These are phyloP conservation scores for Psilocybe cubensis DNA, from an alignment of 768 basidiomycete genomes.

Conservation along the genomic window DNA sequence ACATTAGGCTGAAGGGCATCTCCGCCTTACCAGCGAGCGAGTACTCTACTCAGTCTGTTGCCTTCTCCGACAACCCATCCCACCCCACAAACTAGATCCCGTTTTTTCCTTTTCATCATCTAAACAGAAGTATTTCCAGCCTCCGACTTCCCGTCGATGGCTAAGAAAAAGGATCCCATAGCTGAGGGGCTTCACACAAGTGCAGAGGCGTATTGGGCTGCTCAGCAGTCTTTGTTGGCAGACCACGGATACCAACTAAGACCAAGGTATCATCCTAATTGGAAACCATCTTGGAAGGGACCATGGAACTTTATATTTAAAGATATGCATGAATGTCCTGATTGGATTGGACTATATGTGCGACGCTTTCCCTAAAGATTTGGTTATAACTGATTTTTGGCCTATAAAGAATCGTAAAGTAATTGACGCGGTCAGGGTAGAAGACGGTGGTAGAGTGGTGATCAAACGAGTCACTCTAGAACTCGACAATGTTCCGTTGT, in stretches of 20 bases:
- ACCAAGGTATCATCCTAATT: constrained; percentile 19
- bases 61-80: too few relatives aligned
- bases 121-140: too few relatives aligned
- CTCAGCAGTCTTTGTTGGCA: constrained; percentile 8
- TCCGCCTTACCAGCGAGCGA: too few relatives aligned
- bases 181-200: too few relatives aligned
- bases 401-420: too few relatives aligned
- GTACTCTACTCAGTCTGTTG: too few relatives aligned
- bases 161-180: too few relatives aligned
- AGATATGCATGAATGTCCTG: not conserved
- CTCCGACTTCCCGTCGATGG: too few relatives aligned
- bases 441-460: constrained; percentile 15
- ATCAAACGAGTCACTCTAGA: constrained; percentile 15
- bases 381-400: too few relatives aligned
- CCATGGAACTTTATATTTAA: not conserved
- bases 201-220: not conserved
- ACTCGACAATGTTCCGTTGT: constrained; percentile 2
- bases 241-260: constrained; percentile 18
- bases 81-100: too few relatives aligned
- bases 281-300: constrained; percentile 21
- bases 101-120: too few relatives aligned
- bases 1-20: too few relatives aligned
- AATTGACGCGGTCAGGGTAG: constrained; percentile 18
- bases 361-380: not conserved
- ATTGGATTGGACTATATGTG: not conserved